phyloP scores from a whole-genome alignment of 495 filamentous ascomycete species.

The Parmelia sp. region DNA sequence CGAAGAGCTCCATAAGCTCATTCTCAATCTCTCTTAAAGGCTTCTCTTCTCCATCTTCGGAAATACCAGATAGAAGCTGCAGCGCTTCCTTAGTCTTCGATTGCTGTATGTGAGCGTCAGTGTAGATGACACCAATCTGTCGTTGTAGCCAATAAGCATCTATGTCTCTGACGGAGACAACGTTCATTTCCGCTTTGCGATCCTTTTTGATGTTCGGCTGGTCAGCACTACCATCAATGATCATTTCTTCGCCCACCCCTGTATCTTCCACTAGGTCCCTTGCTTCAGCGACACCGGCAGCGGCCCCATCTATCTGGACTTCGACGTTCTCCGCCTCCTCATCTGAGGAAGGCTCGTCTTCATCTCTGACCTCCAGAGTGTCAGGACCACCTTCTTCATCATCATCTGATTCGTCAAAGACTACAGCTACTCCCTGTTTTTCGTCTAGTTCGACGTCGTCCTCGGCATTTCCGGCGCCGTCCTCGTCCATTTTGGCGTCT shows the following conservation, averaged over 20 bases:
- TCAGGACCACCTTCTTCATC: constrained; percentile 73
- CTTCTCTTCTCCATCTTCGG: constrained; percentile 75
- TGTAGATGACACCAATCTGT: constrained; percentile 79
- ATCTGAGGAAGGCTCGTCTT: constrained; percentile 65
- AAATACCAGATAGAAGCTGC: constrained; percentile 66
- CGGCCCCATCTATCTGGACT: constrained; percentile 46
- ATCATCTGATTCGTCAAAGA: constrained; percentile 90
- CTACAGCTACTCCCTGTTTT: constrained; percentile 90
- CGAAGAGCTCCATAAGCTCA: constrained; percentile 95
- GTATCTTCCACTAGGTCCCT: constrained; percentile 45
- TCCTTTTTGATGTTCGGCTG: constrained; percentile 37
- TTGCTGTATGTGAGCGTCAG: constrained; percentile 84
- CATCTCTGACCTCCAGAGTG: constrained; percentile 75
- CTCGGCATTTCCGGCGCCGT: constrained; percentile 32
- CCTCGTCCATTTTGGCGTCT: constrained; percentile 70
- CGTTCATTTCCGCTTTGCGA: constrained; percentile 44
- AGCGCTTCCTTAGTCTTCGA: constrained; percentile 78
- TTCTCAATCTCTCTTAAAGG: constrained; percentile 91
- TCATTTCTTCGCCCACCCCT: constrained; percentile 61
- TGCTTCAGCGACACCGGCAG: constrained; percentile 42
- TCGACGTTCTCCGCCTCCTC: constrained; percentile 50
- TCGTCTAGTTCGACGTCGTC: constrained; percentile 78
- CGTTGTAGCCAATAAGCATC: constrained; percentile 97
- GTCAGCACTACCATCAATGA: constrained; percentile 60
- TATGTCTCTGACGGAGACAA: constrained; percentile 75